Evolutionary conservation across 164 flowering plant species (phyloP).

Genomic region (Nymphaea colorata): DNA sequence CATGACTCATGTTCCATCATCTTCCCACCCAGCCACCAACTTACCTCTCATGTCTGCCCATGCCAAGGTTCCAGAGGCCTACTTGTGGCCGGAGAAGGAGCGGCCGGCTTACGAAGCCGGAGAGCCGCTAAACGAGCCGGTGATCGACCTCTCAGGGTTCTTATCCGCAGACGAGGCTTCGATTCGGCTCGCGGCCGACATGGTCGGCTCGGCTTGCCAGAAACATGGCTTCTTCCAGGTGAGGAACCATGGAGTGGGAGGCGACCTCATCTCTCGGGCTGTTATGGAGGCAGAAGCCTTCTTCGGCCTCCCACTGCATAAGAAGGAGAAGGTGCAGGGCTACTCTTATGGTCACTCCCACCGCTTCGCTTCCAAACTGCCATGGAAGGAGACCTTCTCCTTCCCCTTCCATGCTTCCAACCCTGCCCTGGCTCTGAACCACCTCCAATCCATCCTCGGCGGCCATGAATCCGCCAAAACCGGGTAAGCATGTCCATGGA

Average conservation of each 20-base stretch:
- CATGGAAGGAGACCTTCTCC: conserved; percentile 89
- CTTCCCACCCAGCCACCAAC: background rate
- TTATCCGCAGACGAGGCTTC: conserved; percentile 25
- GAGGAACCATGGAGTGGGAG: conserved; percentile 55
- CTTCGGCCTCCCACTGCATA: conserved; percentile 33
- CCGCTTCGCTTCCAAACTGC: conserved; percentile 42
- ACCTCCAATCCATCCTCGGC: conserved; percentile 19
- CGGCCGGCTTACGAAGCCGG: conserved; percentile 5
- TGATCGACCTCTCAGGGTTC: conserved; percentile 45
- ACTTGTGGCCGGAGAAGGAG: conserved; percentile 38
- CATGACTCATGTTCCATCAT: no score
- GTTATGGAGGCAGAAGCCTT: conserved; percentile 27
- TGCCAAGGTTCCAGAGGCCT: background rate
- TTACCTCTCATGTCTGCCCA: background rate
- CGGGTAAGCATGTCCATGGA: background rate
- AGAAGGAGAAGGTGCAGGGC: conserved; percentile 26
- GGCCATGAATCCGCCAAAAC: conserved; percentile 15
- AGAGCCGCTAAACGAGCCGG: conserved; percentile 38
- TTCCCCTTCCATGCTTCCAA: conserved; percentile 22
- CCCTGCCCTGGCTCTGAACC: conserved; percentile 1
- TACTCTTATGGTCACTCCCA: conserved; percentile 36
- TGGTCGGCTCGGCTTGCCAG: conserved; percentile 34
- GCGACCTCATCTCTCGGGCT: conserved; percentile 27
- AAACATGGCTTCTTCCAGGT: conserved; percentile 73
- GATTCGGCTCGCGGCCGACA: conserved; percentile 16